phyloP scores from a whole-genome alignment of 768 basidiomycete species.

The Infundibulicybe gibba region DNA sequence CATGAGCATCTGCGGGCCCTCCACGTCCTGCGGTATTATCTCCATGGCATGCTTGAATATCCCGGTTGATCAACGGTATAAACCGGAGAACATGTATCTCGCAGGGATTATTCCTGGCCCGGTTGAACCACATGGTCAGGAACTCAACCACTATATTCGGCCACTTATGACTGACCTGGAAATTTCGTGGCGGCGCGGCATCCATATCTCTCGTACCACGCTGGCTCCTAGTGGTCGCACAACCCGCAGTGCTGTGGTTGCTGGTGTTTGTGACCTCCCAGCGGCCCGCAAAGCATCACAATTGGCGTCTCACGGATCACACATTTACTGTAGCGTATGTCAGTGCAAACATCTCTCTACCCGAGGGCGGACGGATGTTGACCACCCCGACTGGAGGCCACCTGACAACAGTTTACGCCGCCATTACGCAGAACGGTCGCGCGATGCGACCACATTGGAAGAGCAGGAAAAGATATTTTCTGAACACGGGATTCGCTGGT shows the following conservation, averaged over 20 bases:
- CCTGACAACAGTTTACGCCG: constrained; percentile 8
- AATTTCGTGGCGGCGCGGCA: constrained; percentile 13
- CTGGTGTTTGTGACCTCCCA: constrained; percentile 24
- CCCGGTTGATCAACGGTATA: constrained; percentile 22
- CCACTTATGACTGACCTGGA: constrained; percentile 24
- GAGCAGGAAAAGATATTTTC: constrained; percentile 13
- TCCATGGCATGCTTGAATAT: constrained; percentile 29
- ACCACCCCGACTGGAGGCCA: constrained; percentile 10
- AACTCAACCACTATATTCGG: constrained; percentile 24
- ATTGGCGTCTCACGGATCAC: constrained; percentile 12
- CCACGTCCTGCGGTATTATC: constrained; percentile 25
- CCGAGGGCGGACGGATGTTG: constrained; percentile 8
- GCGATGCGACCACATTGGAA: constrained; percentile 8
- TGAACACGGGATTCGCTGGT: constrained; percentile 19
- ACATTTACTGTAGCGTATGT: constrained; percentile 28
- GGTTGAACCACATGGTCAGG: constrained; percentile 16
- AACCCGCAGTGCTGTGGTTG: constrained; percentile 5
- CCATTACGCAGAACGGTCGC: constrained; percentile 13
- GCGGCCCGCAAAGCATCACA: constrained; percentile 22
- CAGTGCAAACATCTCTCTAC: constrained; percentile 7
- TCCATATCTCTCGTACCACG: constrained; percentile 12
- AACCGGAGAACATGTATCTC: constrained; percentile 28
- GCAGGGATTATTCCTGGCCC: constrained; percentile 25
- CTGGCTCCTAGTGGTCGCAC: constrained; percentile 1
- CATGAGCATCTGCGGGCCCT: constrained; percentile 15